Evolutionary conservation across 148 eudicot species (phyloP), one percentile per base, ranked within the genome.

Genomic region (Agrostemma githago): DNA sequence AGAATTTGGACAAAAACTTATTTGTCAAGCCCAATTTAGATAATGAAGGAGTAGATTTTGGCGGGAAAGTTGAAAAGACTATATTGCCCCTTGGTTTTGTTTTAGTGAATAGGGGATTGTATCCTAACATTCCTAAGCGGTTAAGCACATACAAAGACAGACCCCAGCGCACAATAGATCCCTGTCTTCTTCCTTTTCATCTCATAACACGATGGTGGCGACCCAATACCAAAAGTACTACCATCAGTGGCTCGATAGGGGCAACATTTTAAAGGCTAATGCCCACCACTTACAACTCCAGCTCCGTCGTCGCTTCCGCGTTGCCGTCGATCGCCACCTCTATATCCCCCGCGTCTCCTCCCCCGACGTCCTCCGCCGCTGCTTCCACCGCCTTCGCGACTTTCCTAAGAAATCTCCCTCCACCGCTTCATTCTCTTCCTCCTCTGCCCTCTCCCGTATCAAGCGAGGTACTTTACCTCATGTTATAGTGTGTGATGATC

Each of bases 391-490:
- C 34, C 34, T 26, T 26, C 34, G 34, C 34, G 34, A 26, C 34
- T 26, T 26, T 26, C 34, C 34, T 26, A 44, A 5, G 89, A 74
- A 5, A 86, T 81, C 1, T 84, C 83, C 82, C 64, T 74, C 93
- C 19, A 48, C 86, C 40, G 80, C 34, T 26, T 76, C 19, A 26
- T 89, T 34, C 75, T 66, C 70, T 3, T 39, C 80, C 26, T 77
- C 98, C 39, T 79, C 98, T 44, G 73, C 86, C 40, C 84, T 90
- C 66, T 90, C 84, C 64, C 88, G 90, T 41, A 61, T 76, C 6
- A 90, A 83, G 74, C 90, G 87, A 84, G 98, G 97, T 89, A 4
- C 39, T 20, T 41, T 21, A 43, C 17, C 9, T 44, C 20, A 26
- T 17, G 43, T 60, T 17, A 66, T 41, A 7, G 10, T 70, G 41